Percentiles rank a stretch among this genome's conserved stretches.
These are phyloP conservation scores for Auxenochlorella pyrenoidosa DNA, from an alignment of 139 green algal species.

Conservation along the genomic window DNA sequence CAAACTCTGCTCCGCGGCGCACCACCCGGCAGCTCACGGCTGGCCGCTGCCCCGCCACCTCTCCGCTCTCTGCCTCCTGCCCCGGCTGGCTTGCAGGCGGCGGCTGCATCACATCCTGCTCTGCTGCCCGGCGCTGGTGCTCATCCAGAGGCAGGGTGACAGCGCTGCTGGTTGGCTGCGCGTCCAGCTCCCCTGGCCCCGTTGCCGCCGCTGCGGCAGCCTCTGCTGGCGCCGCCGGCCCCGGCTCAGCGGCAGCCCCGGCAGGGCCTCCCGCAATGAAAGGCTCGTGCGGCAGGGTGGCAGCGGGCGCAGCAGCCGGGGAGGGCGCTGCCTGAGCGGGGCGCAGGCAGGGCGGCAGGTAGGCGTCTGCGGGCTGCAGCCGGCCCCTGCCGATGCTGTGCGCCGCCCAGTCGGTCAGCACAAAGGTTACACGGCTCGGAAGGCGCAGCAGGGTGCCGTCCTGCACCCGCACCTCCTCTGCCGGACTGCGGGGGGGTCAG, in stretches of 20 bases:
- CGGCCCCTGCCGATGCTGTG: neutral
- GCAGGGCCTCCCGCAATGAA: neutral
- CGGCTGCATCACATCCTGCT: conserved; percentile 2
- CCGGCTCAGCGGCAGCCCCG: neutral
- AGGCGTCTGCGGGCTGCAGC: neutral
- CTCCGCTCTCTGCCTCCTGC: neutral
- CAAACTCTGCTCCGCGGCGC: conserved; percentile 27
- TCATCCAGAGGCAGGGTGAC: neutral
- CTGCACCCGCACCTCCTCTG: neutral
- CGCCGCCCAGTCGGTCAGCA: neutral
- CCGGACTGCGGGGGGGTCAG: neutral
- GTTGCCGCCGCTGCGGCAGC: neutral
- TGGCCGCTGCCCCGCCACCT: neutral
- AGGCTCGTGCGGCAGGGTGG: neutral
- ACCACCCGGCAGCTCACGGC: conserved; percentile 2
- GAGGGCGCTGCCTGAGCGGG: neutral
- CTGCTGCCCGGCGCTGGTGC: neutral
- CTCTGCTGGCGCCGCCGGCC: too few species aligned
- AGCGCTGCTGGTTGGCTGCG: neutral
- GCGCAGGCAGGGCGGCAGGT: neutral
- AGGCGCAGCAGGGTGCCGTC: neutral
- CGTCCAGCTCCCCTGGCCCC: neutral
- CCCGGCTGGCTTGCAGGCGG: neutral
- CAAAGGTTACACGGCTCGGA: neutral
- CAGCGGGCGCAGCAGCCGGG: neutral